Conservation (phyloP, 2,329 filamentous ascomycete species). For the Colletotrichum lupini region DNA sequence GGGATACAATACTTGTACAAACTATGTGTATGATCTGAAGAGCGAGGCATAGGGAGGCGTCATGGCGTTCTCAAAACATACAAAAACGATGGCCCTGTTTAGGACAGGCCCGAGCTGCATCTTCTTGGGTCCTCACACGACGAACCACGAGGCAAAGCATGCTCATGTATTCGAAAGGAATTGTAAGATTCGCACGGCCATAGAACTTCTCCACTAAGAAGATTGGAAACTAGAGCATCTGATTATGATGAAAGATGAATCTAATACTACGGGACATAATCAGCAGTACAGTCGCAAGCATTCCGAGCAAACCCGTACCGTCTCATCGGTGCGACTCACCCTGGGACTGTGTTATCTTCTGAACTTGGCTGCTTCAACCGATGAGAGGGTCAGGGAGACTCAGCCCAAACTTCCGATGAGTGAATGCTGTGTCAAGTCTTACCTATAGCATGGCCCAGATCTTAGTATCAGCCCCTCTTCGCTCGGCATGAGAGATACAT, state of each 20-base stretch:
- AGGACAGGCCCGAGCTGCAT: not conserved
- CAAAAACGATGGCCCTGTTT: not conserved
- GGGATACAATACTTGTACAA: slow-evolving; percentile 20
- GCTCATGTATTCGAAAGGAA: not conserved
- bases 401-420: too few species aligned
- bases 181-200: not conserved
- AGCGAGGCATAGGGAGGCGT: slow-evolving; percentile 34
- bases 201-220: not conserved
- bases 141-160: not conserved
- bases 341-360: too few species aligned
- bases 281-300: too few species aligned
- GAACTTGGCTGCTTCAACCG: too few species aligned
- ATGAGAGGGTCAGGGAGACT: too few species aligned
- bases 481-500: too few species aligned
- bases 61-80: slow-evolving; percentile 23
- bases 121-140: not conserved
- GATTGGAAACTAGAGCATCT: not conserved
- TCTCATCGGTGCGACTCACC: too few species aligned
- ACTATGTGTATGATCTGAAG: slow-evolving; percentile 31
- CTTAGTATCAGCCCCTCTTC: too few species aligned
- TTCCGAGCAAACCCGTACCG: too few species aligned
- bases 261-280: not conserved
- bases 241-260: not conserved
- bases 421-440: too few species aligned
- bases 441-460: too few species aligned